A percentile compares a stretch with the other conserved stretches of the same genome.
These are phyloP conservation scores for Coemansia umbellata DNA, from an alignment of 192 early-diverging fungal species.

Conservation along the genomic window DNA sequence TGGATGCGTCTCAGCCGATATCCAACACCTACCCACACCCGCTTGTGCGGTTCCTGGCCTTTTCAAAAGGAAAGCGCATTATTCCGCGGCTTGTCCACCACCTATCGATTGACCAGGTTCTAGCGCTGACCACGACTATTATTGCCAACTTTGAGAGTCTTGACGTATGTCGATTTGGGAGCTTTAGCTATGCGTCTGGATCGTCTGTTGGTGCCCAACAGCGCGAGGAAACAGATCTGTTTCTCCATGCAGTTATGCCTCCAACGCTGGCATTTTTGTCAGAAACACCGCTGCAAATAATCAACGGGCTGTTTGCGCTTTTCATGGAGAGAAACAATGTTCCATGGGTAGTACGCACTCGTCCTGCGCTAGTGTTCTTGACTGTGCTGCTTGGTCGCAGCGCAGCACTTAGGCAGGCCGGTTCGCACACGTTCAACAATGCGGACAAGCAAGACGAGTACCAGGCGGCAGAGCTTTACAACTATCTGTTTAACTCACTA, in stretches of 20 bases:
- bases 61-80: conserved; percentile 86
- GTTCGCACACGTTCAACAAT: conserved; percentile 10
- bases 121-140: conserved; percentile 73
- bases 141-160: conserved; percentile 71
- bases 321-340: conserved; percentile 90
- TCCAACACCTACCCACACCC: conserved; percentile 70
- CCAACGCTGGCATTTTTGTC: conserved; percentile 73
- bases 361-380: conserved; percentile 82
- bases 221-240: conserved; percentile 75
- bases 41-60: conserved; percentile 79
- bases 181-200: conserved; percentile 25
- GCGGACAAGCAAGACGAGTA: conserved; percentile 39
- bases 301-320: conserved; percentile 75
- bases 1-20: conserved; percentile 47
- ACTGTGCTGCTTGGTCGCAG: conserved; percentile 87
- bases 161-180: conserved; percentile 58
- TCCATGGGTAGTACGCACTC: conserved; percentile 76
- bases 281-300: conserved; percentile 77
- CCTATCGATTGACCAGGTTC: conserved; percentile 69
- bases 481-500: conserved; percentile 72
- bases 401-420: conserved; percentile 78
- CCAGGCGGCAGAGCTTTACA: conserved; percentile 74
- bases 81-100: conserved; percentile 79
- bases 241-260: conserved; percentile 87
- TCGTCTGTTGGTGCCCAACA: conserved; percentile 19